Base-by-base conservation (phyloP, 192 early-diverging fungal species). In the Rhizoclosmatium sp. region DNA sequence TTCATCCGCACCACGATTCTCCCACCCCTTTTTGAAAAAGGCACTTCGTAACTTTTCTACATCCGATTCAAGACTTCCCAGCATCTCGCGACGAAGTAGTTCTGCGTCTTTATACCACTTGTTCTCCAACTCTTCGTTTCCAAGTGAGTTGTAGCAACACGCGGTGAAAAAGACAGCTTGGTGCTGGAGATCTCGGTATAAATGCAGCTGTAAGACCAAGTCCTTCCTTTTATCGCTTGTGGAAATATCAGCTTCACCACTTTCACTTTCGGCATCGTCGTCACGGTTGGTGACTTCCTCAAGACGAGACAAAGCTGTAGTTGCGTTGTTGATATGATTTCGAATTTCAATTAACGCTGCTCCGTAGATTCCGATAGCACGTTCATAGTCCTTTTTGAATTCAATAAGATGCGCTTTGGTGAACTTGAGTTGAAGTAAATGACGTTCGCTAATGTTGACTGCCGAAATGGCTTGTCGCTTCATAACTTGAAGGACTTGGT, bases 91-190 rank as follows among this genome's bases (percentile, higher is more conserved):
- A 2, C 85, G 82, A 14, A 86, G n/a, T 3, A 40, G 48, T 47
- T 82, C 81, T 0, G 85, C 85, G 31, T 67, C 46, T 62, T 73
- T 58, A 71, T 86, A 86, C 47, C 65, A 81, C 68, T 85, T 46
- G 9, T 75, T 85, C 74, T 92, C 90, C 41, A 78, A 70, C 5
- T 66, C 72, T 61, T 86, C 80, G 65, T 84, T 65, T 84, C 83
- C 69, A 19, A 91, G 47, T 41, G 84, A 83, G 60, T 88, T 84
- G 69, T 87, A 84, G 23, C 87, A 76, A 47, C 86, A 85, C 1
- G 92, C 92, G 12, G 83, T 86, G 65, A 88, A 93, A 75, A 89
- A 93, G 48, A 89, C 64, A 12, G 87, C 69, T 3, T 85, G 86
- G 80, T 93, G 92, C 46, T 89, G 79, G 47, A 90, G 59, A 44